phyloP scores from a whole-genome alignment of 768 basidiomycete genomes.

The Leucocoprinus birnbaumii region DNA sequence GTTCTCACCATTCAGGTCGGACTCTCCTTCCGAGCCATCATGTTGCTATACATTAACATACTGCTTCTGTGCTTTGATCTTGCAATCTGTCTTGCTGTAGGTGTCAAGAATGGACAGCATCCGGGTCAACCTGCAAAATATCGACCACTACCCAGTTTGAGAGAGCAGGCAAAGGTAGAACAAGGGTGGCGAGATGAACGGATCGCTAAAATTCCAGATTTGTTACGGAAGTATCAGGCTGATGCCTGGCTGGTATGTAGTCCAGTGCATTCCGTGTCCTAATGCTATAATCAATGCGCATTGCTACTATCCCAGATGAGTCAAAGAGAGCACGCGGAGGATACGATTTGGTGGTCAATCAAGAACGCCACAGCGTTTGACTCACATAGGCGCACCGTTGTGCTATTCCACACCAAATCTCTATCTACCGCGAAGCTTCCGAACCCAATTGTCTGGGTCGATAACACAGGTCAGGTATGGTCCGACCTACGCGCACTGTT shows the following conservation, averaged over 20 bases:
- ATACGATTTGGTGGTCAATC: constrained; percentile 50
- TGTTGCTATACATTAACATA: background rate
- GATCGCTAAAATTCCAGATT: constrained; percentile 35
- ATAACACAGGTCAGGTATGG: constrained; percentile 49
- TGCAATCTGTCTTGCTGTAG: too few relatives aligned
- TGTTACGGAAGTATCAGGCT: constrained; percentile 40
- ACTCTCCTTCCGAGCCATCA: too few relatives aligned
- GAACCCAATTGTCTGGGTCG: constrained; percentile 45
- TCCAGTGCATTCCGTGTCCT: background rate
- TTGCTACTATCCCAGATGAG: constrained; percentile 40
- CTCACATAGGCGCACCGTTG: constrained; percentile 44
- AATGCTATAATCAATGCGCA: too few relatives aligned
- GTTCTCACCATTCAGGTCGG: too few relatives aligned
- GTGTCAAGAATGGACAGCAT: constrained; percentile 10
- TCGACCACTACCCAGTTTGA: constrained; percentile 32
- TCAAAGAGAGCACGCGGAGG: constrained; percentile 52
- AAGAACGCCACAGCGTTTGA: constrained; percentile 47
- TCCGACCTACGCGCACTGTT: constrained; percentile 37
- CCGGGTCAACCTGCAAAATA: constrained; percentile 31
- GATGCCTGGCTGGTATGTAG: constrained; percentile 39
- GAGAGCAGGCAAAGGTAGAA: constrained; percentile 36
- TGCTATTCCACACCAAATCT: constrained; percentile 46
- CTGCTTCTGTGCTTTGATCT: background rate
- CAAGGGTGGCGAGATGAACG: constrained; percentile 39
- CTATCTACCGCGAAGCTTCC: constrained; percentile 31